A percentile compares a stretch with the other conserved stretches of the same genome.
Conservation (phyloP, 2,329 filamentous ascomycete genomes). For the Calonectria naviculata region DNA sequence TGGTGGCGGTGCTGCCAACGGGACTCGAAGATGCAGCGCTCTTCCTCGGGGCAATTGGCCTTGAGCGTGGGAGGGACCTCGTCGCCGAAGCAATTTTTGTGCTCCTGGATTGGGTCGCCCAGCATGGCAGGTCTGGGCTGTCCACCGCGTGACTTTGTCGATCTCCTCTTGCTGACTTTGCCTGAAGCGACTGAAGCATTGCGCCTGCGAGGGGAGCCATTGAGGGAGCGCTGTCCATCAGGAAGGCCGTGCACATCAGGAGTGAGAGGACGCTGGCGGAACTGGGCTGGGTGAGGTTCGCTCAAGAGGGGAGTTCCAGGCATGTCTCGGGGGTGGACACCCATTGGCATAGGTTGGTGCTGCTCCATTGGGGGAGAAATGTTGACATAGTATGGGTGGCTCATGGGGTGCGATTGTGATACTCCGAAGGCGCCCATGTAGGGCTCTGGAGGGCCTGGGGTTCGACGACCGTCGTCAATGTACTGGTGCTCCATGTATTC, state of each 20-base stretch:
- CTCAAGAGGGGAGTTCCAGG: constrained; percentile 35
- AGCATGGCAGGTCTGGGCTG: constrained; percentile 19
- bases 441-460: constrained; percentile 49
- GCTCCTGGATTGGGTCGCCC: constrained; percentile 42
- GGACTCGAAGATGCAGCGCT: constrained; percentile 61
- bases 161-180: constrained; percentile 44
- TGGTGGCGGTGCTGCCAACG: constrained; percentile 56
- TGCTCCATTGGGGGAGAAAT: constrained; percentile 38
- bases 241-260: constrained; percentile 31
- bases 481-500: constrained; percentile 51
- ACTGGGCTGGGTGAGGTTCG: constrained; percentile 35
- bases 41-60: constrained; percentile 57
- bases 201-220: constrained; percentile 43
- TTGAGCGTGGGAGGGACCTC: constrained; percentile 54
- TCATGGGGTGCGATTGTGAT: constrained; percentile 42
- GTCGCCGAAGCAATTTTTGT: constrained; percentile 48
- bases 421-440: constrained; percentile 52
- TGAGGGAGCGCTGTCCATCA: constrained; percentile 33
- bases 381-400: constrained; percentile 44
- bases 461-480: constrained; percentile 51
- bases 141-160: constrained; percentile 27
- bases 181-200: constrained; percentile 29
- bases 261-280: constrained; percentile 39
- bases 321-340: constrained; percentile 39
- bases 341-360: constrained; percentile 40